Conservation (phyloP, 257 asterid genomes). For the Paraleonurus japonicus region DNA sequence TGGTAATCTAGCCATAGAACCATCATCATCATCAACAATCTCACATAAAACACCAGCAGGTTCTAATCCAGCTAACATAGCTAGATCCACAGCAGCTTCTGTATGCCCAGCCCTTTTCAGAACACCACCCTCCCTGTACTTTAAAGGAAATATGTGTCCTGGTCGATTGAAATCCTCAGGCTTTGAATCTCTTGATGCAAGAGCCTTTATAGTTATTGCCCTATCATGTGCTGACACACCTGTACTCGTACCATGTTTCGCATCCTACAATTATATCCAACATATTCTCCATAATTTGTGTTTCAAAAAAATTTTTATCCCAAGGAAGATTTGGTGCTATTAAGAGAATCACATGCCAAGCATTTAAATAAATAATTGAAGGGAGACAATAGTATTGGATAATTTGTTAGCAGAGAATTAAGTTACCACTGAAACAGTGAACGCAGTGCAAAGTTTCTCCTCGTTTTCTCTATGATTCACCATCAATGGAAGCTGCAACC, state of each 20-base stretch:
- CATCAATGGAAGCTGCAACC: constrained; percentile 86
- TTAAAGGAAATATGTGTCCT: constrained; percentile 93
- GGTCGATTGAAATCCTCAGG: constrained; percentile 94
- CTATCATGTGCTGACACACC: constrained; percentile 96
- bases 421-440: constrained; percentile 88
- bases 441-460: constrained; percentile 89
- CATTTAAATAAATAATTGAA: background rate
- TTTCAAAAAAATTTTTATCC: background rate
- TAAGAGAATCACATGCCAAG: background rate
- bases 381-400: background rate
- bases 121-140: constrained; percentile 92
- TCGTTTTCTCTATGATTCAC: constrained; percentile 79
- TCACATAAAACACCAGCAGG: constrained; percentile 89
- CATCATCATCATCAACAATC: constrained; percentile 96
- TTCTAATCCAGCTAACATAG: constrained; percentile 82
- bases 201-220: constrained; percentile 74
- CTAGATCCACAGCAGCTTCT: constrained; percentile 91
- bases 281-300: constrained; percentile 10
- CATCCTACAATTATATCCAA: constrained; percentile 56
- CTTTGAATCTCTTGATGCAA: constrained; percentile 72
- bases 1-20: constrained; percentile 99
- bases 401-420: constrained; percentile 1
- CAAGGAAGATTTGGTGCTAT: background rate
- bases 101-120: constrained; percentile 97
- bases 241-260: constrained; percentile 83